A percentile compares a stretch with the other conserved stretches of the same genome.
These are phyloP conservation scores for Aspergillus niger DNA, from an alignment of 2,329 filamentous ascomycete species.

Conservation along the genomic window DNA sequence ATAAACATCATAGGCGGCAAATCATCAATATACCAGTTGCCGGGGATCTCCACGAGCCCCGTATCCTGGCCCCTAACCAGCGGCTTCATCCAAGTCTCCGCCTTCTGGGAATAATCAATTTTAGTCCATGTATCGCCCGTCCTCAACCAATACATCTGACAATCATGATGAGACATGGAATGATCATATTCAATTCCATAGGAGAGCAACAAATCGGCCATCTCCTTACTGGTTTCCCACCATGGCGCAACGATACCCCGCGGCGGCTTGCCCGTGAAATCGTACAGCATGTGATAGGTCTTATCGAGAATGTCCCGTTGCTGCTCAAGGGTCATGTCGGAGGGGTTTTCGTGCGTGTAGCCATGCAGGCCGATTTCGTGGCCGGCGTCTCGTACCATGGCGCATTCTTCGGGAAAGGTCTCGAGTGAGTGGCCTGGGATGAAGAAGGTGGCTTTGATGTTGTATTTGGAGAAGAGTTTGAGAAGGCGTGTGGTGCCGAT, in stretches of 20 bases:
- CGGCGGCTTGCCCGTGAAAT: conserved; percentile 74
- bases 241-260: conserved; percentile 72
- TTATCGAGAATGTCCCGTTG: conserved; percentile 76
- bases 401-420: conserved; percentile 67
- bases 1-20: conserved; percentile 51
- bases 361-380: conserved; percentile 71
- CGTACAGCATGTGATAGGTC: conserved; percentile 70
- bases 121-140: conserved; percentile 49
- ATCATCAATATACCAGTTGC: conserved; percentile 49
- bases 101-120: conserved; percentile 47
- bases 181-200: conserved; percentile 51
- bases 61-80: conserved; percentile 50
- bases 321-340: conserved; percentile 72
- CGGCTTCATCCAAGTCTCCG: conserved; percentile 50
- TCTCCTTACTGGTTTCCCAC: conserved; percentile 73
- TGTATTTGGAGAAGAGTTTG: conserved; percentile 71
- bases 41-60: conserved; percentile 47
- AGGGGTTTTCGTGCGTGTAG: conserved; percentile 74
- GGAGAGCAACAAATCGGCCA: conserved; percentile 51
- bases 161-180: conserved; percentile 49
- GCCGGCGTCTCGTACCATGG: conserved; percentile 61
- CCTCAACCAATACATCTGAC: conserved; percentile 48
- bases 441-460: conserved; percentile 69
- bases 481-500: conserved; percentile 66
- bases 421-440: conserved; percentile 66